Percentiles rank a stretch among this genome's conserved stretches.
Conservation (phyloP, 495 filamentous ascomycete species). For the Aeminium ludgeri region DNA sequence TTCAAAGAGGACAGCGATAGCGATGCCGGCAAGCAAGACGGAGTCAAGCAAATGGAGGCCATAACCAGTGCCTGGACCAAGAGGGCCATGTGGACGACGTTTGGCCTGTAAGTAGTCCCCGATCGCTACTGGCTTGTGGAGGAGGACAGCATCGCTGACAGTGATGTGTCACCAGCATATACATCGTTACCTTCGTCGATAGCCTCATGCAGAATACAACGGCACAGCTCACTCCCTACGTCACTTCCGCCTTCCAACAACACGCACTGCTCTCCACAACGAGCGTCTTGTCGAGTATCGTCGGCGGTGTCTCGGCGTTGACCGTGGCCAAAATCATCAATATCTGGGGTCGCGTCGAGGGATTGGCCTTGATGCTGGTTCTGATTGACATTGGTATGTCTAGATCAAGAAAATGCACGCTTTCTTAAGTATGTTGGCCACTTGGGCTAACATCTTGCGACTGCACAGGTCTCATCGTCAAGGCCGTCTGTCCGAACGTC, state of each 20-base stretch:
- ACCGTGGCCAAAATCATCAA: constrained; percentile 8
- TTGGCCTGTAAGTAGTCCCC: too few relatives aligned
- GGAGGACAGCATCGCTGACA: too few relatives aligned
- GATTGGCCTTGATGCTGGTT: constrained; percentile 5
- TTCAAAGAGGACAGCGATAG: too few relatives aligned
- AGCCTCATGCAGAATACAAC: not conserved
- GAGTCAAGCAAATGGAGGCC: too few relatives aligned
- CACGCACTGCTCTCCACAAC: not conserved
- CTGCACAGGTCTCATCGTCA: constrained; percentile 5
- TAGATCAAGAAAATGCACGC: too few relatives aligned
- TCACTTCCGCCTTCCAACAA: constrained; percentile 1
- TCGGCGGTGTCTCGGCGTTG: constrained; percentile 1
- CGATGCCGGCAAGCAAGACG: too few relatives aligned
- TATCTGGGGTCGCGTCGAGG: constrained; percentile 10
- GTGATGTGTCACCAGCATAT: not conserved
- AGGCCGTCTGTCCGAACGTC: constrained; percentile 11
- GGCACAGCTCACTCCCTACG: not conserved
- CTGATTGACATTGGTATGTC: not conserved
- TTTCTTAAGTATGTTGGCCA: not conserved
- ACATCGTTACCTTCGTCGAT: not conserved
- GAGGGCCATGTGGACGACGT: too few relatives aligned
- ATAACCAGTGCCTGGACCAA: too few relatives aligned
- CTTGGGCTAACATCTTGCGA: too few relatives aligned
- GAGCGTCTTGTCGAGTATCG: not conserved
- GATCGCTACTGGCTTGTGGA: too few relatives aligned